These are phyloP conservation scores for Sugiyamaella marilandica DNA, from an alignment of 805 yeast genomes.

Conservation along the genomic window DNA sequence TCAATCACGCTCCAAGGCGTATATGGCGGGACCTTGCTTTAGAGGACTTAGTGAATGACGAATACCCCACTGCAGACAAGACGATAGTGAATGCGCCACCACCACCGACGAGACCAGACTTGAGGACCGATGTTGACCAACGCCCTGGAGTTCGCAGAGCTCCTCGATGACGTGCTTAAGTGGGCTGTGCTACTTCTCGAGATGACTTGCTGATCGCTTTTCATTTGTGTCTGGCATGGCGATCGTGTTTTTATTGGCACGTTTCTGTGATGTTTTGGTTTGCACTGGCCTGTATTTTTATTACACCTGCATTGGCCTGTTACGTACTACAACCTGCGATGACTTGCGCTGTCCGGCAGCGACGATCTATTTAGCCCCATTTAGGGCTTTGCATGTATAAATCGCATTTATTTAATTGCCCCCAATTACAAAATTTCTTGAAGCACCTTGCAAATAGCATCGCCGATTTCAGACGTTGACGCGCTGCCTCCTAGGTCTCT, in stretches of 20 bases:
- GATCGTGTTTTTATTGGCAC: no score
- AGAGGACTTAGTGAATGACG: neutral
- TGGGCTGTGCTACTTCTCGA: no score
- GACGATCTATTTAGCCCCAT: no score
- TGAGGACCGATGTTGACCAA: no score
- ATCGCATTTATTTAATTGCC: neutral
- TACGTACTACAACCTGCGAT: neutral
- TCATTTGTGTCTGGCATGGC: no score
- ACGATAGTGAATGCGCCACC: neutral
- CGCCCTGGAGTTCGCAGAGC: no score
- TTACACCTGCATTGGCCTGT: neutral
- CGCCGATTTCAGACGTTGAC: conserved; percentile 43
- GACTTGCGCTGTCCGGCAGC: neutral
- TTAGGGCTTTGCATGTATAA: neutral
- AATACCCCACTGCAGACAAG: neutral
- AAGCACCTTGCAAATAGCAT: conserved; percentile 11
- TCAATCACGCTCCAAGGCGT: neutral
- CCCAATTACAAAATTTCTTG: neutral
- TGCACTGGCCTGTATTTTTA: no score
- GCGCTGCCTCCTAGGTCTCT: conserved; percentile 93
- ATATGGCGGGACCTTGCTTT: neutral
- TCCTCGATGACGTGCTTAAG: no score
- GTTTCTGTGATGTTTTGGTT: no score
- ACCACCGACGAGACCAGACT: neutral
- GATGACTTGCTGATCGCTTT: no score